A percentile compares a stretch with the other conserved stretches of the same genome.
Evolutionary conservation across 441 rosid species (phyloP).

Genomic region (Populus trichocarpa): DNA sequence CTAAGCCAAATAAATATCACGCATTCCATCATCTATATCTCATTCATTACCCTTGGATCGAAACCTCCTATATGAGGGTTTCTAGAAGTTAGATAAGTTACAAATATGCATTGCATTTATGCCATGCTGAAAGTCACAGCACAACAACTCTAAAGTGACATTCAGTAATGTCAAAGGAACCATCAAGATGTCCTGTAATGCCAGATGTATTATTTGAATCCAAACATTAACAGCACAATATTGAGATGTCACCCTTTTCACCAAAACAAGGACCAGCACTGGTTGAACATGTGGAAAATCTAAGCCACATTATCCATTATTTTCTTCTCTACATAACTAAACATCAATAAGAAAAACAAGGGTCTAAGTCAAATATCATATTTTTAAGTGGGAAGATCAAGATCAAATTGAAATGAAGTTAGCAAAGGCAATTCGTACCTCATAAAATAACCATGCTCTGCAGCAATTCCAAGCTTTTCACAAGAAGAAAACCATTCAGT

Average conservation of each 20-base stretch:
- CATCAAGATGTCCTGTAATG: background rate
- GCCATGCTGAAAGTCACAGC: background rate
- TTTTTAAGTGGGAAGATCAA: background rate
- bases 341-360: background rate
- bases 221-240: background rate
- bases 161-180: background rate
- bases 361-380: background rate
- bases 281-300: background rate
- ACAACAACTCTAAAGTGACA: background rate
- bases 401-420: background rate
- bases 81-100: background rate
- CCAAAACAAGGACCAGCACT: background rate
- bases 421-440: constrained; percentile 36
- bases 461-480: constrained; percentile 79
- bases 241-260: background rate
- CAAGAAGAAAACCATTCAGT: constrained; percentile 83
- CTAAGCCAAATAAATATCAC: no score
- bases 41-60: no score
- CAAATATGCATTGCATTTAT: background rate
- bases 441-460: constrained; percentile 83
- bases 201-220: background rate
- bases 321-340: background rate
- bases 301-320: background rate
- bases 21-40: no score
- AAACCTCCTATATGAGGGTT: background rate